Percentiles rank a stretch among this genome's conserved stretches.
phyloP scores from a whole-genome alignment of 495 filamentous ascomycete species.

The Penicillium simplicissimum region DNA sequence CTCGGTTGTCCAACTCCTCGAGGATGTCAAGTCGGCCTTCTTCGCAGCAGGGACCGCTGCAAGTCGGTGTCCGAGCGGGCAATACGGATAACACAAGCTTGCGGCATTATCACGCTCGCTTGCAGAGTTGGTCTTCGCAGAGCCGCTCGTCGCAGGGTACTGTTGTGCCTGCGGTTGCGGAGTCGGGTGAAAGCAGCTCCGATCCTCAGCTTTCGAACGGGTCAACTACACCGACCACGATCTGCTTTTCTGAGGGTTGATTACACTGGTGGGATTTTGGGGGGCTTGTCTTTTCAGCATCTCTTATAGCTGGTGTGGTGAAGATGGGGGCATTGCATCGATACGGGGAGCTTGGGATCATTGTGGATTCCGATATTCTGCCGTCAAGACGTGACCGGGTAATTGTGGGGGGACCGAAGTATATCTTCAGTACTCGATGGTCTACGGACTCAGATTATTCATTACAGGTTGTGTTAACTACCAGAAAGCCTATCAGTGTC shows the following conservation, averaged over 20 bases:
- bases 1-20: constrained; percentile 9
- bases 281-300: neutral
- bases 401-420: neutral
- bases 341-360: neutral
- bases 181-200: neutral
- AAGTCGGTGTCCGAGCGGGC: neutral
- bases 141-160: neutral
- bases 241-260: constrained; percentile 16
- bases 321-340: neutral
- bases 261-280: neutral
- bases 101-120: neutral
- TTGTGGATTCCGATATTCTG: neutral
- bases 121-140: neutral
- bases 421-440: neutral
- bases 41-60: neutral
- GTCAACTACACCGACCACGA: constrained; percentile 10
- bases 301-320: neutral
- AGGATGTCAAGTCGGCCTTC: constrained; percentile 14
- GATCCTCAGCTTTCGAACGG: neutral
- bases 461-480: neutral
- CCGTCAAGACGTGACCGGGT: neutral
- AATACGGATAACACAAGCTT: neutral
- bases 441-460: too few species aligned
- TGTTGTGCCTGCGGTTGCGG: constrained; percentile 1
- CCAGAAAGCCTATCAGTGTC: neutral